Evolutionary conservation across 768 basidiomycete species (phyloP), one percentile per base, ranked within the genome.

Genomic region (Lentinula detonsa): DNA sequence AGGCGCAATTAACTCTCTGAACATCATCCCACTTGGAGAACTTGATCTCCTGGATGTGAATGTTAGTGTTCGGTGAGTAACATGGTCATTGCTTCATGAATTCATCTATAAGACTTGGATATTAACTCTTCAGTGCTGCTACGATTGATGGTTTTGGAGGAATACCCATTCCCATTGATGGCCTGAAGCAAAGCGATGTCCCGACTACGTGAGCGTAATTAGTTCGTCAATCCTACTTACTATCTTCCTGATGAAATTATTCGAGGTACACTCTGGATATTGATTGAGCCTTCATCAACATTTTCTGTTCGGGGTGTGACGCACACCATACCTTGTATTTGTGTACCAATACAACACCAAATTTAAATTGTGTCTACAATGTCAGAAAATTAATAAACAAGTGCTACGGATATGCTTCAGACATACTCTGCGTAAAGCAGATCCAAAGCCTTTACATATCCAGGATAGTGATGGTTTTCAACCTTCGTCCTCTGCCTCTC

Each of bases 21-120:
- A 59, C 5, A 86, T 88, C 51, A 80, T 87, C 53, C 81, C 85
- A 0, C 67, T 80, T 51, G 81, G 79, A 5, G 72, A 76, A 40
- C 72, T 88, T 60, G 85, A 88, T 63, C 73, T 87, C 34, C 64
- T 72, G 13, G 68, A 71, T 16, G 73, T 73, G 9, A 71, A 79
- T 59, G 72, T 78, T 3, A 65, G 69, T 35, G 53, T 78, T 52
- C 74, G 76, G 80, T 79, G 57, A 61, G 73, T 58, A 15, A 8
- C 15, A 23, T 28, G 11, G 1, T 6, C 46, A 2, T 31, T 28
- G 42, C 18, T n/a, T 50, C 23, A 5, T 31, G 1, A 39, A 8
- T 11, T 13, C 15, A 16, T 13, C 18, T 48, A 33, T 13, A 13
- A 31, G 45, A 13, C 11, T 48, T 23, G 18, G 28, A 39, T 28